Percentiles rank a stretch among this genome's conserved stretches.
phyloP scores from a whole-genome alignment of 1,284 basidiomycete genomes.

The Ustilago esculenta region DNA sequence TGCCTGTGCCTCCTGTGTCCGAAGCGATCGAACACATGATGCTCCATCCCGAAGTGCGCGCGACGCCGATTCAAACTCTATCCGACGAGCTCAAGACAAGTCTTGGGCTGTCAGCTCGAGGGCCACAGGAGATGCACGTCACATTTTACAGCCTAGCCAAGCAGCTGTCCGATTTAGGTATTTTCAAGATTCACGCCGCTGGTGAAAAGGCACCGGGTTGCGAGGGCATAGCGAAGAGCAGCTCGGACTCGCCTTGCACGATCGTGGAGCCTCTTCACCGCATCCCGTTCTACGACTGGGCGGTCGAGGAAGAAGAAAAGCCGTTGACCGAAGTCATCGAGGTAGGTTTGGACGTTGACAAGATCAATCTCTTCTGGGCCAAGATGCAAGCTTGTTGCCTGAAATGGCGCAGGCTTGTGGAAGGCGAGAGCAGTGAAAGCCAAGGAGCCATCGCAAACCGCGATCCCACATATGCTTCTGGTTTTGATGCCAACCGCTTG shows the following conservation, averaged over 20 bases:
- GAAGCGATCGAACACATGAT: constrained; percentile 17
- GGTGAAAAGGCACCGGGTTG: background rate
- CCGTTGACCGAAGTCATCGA: constrained; percentile 17
- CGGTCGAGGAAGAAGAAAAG: constrained; percentile 11
- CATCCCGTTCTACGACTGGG: constrained; percentile 36
- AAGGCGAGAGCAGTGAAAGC: background rate
- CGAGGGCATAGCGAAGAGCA: background rate
- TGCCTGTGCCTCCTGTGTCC: constrained; percentile 6
- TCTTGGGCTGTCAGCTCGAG: constrained; percentile 14
- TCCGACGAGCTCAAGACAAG: constrained; percentile 20
- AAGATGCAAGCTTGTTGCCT: constrained; percentile 23
- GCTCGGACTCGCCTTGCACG: background rate
- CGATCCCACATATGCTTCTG: background rate
- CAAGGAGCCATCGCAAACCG: background rate
- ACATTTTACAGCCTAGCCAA: constrained; percentile 40
- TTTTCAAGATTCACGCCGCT: constrained; percentile 7
- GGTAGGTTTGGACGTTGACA: constrained; percentile 19
- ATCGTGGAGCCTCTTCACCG: constrained; percentile 15
- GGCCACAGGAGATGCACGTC: constrained; percentile 10
- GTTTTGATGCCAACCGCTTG: background rate
- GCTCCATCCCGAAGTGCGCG: constrained; percentile 15
- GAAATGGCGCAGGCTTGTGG: background rate
- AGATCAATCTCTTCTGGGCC: constrained; percentile 32
- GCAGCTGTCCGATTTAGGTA: constrained; percentile 24
- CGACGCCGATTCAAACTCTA: constrained; percentile 17